Evolutionary conservation across 805 yeast genomes (phyloP).

Genomic region (Ogataea sp.): DNA sequence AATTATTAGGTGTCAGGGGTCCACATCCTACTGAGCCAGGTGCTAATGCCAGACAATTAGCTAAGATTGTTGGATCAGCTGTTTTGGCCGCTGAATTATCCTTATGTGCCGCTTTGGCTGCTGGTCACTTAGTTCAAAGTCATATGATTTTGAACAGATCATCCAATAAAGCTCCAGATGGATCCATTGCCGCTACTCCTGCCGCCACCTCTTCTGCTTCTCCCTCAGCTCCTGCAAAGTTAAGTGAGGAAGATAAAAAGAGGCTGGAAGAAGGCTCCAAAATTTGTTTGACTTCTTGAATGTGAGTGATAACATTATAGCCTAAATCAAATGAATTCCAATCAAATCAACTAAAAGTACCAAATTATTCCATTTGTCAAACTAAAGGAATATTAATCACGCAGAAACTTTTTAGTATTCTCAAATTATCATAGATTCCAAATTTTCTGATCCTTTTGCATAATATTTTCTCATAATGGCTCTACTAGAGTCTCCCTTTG

Average conservation of each 20-base stretch:
- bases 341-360: too few species aligned
- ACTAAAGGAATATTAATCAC: too few species aligned
- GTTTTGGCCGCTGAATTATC: slow-evolving; percentile 96
- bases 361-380: too few species aligned
- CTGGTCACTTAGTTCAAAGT: slow-evolving; percentile 95
- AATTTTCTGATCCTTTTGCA: too few species aligned
- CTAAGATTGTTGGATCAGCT: slow-evolving; percentile 86
- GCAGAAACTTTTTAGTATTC: too few species aligned
- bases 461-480: too few species aligned
- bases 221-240: slow-evolving; percentile 12
- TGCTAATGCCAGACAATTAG: slow-evolving; percentile 87
- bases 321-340: background rate
- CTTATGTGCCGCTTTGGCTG: slow-evolving; percentile 91
- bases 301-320: background rate
- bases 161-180: background rate
- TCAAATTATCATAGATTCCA: too few species aligned
- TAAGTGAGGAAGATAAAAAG: slow-evolving; percentile 25
- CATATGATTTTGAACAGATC: slow-evolving; percentile 92
- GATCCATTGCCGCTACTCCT: slow-evolving; percentile 10
- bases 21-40: slow-evolving; percentile 95
- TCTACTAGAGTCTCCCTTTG: too few species aligned
- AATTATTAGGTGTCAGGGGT: slow-evolving; percentile 88
- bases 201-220: slow-evolving; percentile 17
- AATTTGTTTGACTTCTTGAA: slow-evolving; percentile 59
- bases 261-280: slow-evolving; percentile 66